phyloP scores from a whole-genome alignment of 75 land plant species.

The Gnetum montanum region DNA sequence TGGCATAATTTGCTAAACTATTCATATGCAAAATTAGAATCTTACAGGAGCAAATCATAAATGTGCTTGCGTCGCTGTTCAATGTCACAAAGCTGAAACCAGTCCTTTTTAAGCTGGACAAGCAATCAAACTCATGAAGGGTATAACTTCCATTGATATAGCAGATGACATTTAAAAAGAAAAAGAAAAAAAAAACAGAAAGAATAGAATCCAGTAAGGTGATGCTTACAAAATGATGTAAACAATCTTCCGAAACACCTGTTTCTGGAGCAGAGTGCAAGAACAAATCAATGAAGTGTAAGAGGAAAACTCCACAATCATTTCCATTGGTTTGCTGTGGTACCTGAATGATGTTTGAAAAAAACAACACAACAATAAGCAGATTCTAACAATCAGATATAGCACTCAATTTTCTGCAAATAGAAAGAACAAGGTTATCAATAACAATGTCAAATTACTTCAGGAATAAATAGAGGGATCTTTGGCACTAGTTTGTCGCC shows the following conservation, averaged over 20 bases:
- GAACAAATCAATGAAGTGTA: constrained; percentile 40
- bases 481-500: constrained; percentile 12
- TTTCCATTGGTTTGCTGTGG: constrained; percentile 47
- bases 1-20: too few species aligned
- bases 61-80: constrained; percentile 2
- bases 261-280: constrained; percentile 34
- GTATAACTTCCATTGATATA: background rate
- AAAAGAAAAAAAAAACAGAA: background rate
- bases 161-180: background rate
- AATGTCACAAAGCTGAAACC: constrained; percentile 2
- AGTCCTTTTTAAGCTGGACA: constrained; percentile 6
- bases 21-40: background rate
- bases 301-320: constrained; percentile 47
- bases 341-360: too few species aligned
- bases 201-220: too few species aligned
- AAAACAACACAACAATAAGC: too few species aligned
- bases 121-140: background rate
- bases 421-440: too few species aligned
- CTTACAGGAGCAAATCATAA: constrained; percentile 5
- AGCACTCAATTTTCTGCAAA: too few species aligned
- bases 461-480: constrained; percentile 49
- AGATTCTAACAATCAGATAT: too few species aligned
- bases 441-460: constrained; percentile 27
- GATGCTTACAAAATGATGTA: constrained; percentile 45
- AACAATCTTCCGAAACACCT: constrained; percentile 15